Base-by-base conservation (phyloP, 2,329 filamentous ascomycete species). In the Tolypocladium sp. region DNA sequence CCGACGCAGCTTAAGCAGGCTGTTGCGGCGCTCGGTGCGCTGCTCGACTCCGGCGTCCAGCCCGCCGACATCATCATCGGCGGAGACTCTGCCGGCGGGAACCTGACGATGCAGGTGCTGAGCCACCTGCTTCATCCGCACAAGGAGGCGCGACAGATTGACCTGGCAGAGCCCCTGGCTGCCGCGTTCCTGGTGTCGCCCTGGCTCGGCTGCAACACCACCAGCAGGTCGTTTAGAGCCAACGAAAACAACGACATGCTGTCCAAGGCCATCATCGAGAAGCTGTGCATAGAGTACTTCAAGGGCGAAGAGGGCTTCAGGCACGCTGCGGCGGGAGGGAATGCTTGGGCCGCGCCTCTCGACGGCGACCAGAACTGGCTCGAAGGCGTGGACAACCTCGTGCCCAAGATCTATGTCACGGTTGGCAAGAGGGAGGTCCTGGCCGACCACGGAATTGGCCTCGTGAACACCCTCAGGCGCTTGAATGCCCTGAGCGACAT, bases 81-180 rank as follows among this genome's bases (percentile, higher is more conserved):
- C 4, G 72, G 72, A 3, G 73, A 76, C 56, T 75, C 73, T 13
- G 72, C 72, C 0, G 73, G 73, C 17, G 73, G 68, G 0, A 74
- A 75, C 58, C 55, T 76, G 38, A 65, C 69, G 0, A 61, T 65
- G 13, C 69, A 72, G 60, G 56, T 75, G 8, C 60, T 74, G 12
- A 60, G 67, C 12, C 73, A 75, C 55, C 46, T 74, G 3, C 44
- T 73, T 12, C 68, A 71, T 27, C 71, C 72, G 1, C 67, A 70
- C 41, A 61, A 66, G 0, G 62, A 58, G 2, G 66, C 64, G 3
- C 49, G 58, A 4, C 58, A 55, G 13, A 54, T 74, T 55, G n/a
- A 51, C 0, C 60, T 74, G 27, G 27, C 59, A 8, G 59, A 59
- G 12, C 67, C 65, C 27, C 63, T 76, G 1, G 68, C 67, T 0